These are phyloP conservation scores for Pisolithus albus DNA, from an alignment of 768 basidiomycete genomes.

Conservation along the genomic window DNA sequence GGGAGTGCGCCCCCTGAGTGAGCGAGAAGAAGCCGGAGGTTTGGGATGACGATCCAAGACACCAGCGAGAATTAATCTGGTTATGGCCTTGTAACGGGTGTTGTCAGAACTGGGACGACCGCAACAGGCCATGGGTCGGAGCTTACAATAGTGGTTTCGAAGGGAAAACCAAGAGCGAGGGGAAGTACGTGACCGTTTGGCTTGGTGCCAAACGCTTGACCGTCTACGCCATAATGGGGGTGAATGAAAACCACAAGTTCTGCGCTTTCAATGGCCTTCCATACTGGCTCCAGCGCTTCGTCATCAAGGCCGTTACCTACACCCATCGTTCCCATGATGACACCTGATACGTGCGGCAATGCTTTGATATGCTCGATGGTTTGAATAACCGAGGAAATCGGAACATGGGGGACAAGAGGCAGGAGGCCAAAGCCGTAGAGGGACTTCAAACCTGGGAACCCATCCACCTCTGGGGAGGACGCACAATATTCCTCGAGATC, in stretches of 20 bases:
- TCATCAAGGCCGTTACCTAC: slow-evolving; percentile 80
- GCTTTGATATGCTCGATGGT: slow-evolving; percentile 58
- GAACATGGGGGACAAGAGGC: slow-evolving; percentile 67
- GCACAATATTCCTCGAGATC: slow-evolving; percentile 79
- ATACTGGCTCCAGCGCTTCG: slow-evolving; percentile 67
- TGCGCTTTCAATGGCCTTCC: slow-evolving; percentile 66
- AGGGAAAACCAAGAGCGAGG: slow-evolving; percentile 81
- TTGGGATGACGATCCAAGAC: slow-evolving; percentile 76
- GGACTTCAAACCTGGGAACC: slow-evolving; percentile 42
- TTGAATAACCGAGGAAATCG: slow-evolving; percentile 50
- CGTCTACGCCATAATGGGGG: slow-evolving; percentile 79
- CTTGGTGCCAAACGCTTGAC: slow-evolving; percentile 65
- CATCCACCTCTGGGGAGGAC: slow-evolving; percentile 40
- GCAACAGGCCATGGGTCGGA: neutral
- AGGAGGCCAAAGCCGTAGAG: slow-evolving; percentile 82
- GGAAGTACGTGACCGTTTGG: slow-evolving; percentile 86
- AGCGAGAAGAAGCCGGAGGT: slow-evolving; percentile 70
- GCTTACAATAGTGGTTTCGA: slow-evolving; percentile 82
- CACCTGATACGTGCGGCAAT: slow-evolving; percentile 60
- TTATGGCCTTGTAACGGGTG: slow-evolving; percentile 43
- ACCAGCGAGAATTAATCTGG: slow-evolving; percentile 76
- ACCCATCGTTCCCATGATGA: slow-evolving; percentile 80
- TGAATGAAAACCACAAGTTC: slow-evolving; percentile 78
- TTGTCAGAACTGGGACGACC: neutral
- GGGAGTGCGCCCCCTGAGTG: slow-evolving; percentile 86